Conservation (phyloP, 2,329 filamentous ascomycete genomes). For the Hyphodiscus sp. region DNA sequence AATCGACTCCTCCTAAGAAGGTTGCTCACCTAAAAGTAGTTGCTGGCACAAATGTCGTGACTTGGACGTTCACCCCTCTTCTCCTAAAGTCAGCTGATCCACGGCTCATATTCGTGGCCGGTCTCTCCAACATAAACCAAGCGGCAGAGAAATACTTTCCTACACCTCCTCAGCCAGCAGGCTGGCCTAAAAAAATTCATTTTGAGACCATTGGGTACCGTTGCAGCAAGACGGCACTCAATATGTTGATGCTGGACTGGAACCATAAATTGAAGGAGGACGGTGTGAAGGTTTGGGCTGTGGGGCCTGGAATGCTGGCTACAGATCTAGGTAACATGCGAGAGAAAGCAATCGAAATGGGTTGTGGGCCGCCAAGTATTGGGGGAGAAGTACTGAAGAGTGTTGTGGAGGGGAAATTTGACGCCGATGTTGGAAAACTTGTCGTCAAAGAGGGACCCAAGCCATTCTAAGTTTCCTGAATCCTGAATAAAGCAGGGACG, state of each 20-base stretch:
- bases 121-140: slow-evolving; percentile 31
- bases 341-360: slow-evolving; percentile 15
- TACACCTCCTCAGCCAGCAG: slow-evolving; percentile 22
- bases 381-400: slow-evolving; percentile 34
- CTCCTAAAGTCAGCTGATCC: slow-evolving; percentile 37
- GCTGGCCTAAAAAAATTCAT: slow-evolving; percentile 36
- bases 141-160: slow-evolving; percentile 22
- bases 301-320: slow-evolving; percentile 43
- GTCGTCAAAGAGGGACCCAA: slow-evolving; percentile 17
- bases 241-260: slow-evolving; percentile 45
- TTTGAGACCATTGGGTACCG: slow-evolving; percentile 33
- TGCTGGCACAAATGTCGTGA: slow-evolving; percentile 25
- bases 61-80: slow-evolving; percentile 29
- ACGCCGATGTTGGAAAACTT: slow-evolving; percentile 36
- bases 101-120: slow-evolving; percentile 41
- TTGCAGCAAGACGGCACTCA: slow-evolving; percentile 38
- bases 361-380: slow-evolving; percentile 29
- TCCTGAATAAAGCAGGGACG: no score
- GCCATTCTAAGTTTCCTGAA: no score
- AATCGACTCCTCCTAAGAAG: no score
- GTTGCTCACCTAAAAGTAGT: slow-evolving; percentile 7
- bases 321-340: slow-evolving; percentile 36
- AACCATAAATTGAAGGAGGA: slow-evolving; percentile 38
- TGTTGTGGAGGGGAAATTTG: slow-evolving; percentile 36
- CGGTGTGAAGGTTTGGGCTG: slow-evolving; percentile 42